These are phyloP conservation scores for Pleurotus ostreatus DNA, from an alignment of 768 basidiomycete species.

Conservation along the genomic window DNA sequence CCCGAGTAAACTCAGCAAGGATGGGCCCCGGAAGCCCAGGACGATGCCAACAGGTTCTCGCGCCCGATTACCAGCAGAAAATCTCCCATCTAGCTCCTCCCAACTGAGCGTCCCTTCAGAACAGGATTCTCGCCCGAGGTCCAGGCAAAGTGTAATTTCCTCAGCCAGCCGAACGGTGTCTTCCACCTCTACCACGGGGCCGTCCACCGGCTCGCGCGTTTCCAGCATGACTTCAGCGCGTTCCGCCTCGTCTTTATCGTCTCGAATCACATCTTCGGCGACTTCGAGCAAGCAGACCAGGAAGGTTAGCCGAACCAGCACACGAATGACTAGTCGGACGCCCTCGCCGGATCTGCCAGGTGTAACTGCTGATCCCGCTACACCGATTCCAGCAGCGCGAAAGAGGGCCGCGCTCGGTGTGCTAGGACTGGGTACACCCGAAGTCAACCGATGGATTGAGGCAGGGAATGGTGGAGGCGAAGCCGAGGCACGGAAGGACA, in stretches of 20 bases:
- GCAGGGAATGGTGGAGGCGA: slow-evolving; percentile 29
- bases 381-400: slow-evolving; percentile 27
- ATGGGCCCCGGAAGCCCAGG: background rate
- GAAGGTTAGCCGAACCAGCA: background rate
- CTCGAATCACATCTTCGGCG: background rate
- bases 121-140: background rate
- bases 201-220: background rate
- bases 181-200: background rate
- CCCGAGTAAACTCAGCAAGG: background rate
- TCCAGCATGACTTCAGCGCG: background rate
- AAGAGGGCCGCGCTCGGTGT: slow-evolving; percentile 21
- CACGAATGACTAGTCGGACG: slow-evolving; percentile 24
- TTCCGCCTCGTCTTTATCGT: background rate
- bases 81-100: background rate
- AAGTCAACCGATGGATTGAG: slow-evolving; percentile 48
- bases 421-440: slow-evolving; percentile 48
- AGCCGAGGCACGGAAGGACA: slow-evolving; percentile 18
- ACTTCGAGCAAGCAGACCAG: background rate
- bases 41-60: background rate
- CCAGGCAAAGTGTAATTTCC: background rate
- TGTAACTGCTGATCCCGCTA: slow-evolving; percentile 25
- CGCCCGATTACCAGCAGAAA: background rate
- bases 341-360: slow-evolving; percentile 41
- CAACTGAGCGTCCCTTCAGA: background rate
- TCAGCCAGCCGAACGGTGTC: background rate